A percentile compares a stretch with the other conserved stretches of the same genome.
These are phyloP conservation scores for Xerocomellus intermedius DNA, from an alignment of 768 basidiomycete species.

Conservation along the genomic window DNA sequence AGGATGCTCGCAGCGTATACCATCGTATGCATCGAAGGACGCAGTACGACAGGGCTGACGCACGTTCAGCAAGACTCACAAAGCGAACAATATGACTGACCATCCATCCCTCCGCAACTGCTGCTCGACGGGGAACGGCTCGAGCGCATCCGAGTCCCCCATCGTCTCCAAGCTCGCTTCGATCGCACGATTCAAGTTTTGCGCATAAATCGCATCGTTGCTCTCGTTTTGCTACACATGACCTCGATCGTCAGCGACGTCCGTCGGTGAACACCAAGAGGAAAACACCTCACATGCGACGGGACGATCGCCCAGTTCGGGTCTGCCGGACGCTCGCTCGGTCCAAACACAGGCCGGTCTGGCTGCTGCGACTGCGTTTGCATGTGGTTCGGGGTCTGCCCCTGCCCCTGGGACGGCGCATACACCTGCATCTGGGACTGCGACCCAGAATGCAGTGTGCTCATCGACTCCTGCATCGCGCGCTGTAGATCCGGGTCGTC, in stretches of 20 bases:
- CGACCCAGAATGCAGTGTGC: conserved; percentile 31
- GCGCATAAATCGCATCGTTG: conserved; percentile 52
- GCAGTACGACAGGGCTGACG: conserved; percentile 67
- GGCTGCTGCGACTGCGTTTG: conserved; percentile 22
- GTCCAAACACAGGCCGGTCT: conserved; percentile 47
- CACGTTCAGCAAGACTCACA: conserved; percentile 1
- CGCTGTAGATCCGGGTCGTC: conserved; percentile 50
- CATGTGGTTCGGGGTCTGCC: not conserved
- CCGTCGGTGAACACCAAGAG: not conserved
- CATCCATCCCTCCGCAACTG: conserved; percentile 55
- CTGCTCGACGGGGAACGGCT: conserved; percentile 51
- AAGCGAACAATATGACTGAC: conserved; percentile 37
- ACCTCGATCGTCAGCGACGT: not conserved
- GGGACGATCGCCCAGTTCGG: conserved; percentile 70
- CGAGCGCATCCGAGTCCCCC: conserved; percentile 50
- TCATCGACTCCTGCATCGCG: conserved; percentile 55
- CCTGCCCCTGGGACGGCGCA: conserved; percentile 2
- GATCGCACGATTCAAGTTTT: conserved; percentile 65
- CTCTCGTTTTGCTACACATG: conserved; percentile 31
- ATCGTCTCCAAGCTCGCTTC: conserved; percentile 59
- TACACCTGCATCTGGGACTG: conserved; percentile 22
- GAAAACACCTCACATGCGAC: conserved; percentile 50
- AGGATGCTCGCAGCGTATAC: conserved; percentile 61
- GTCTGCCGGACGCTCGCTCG: conserved; percentile 60
- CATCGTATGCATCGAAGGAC: conserved; percentile 49